Evolutionary conservation across 148 eudicot species (phyloP).

Genomic region (Chenopodium quinoa): DNA sequence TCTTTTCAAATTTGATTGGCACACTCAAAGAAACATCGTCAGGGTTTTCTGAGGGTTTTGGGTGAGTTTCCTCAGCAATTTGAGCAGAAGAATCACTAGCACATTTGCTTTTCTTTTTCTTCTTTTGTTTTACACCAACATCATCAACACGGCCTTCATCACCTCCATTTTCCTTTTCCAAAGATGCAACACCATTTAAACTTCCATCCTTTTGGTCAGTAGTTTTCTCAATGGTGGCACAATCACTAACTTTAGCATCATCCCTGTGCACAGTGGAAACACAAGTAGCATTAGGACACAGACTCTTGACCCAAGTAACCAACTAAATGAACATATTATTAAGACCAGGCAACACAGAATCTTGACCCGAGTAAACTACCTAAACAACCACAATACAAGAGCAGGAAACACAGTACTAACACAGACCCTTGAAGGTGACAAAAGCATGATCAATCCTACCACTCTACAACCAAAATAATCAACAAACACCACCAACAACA

Average conservation of each 20-base stretch:
- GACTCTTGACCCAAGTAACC: background rate
- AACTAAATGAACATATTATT: background rate
- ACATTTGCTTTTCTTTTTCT: constrained; percentile 35
- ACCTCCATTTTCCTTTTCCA: constrained; percentile 27
- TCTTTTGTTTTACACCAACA: constrained; percentile 31
- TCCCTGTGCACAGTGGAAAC: constrained; percentile 32
- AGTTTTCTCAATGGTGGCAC: constrained; percentile 30
- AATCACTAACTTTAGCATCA: constrained; percentile 19
- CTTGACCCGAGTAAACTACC: background rate
- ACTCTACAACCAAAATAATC: background rate
- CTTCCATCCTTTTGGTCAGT: constrained; percentile 5
- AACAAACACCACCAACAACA: background rate
- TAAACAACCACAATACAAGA: too few relatives aligned
- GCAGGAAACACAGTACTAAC: too few relatives aligned
- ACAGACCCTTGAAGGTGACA: background rate
- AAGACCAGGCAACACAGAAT: background rate
- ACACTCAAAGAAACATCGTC: constrained; percentile 14
- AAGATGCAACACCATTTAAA: background rate
- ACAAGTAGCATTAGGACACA: constrained; percentile 15
- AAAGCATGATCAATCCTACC: background rate
- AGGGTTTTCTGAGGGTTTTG: constrained; percentile 8
- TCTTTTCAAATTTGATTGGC: constrained; percentile 31
- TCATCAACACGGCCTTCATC: constrained; percentile 17
- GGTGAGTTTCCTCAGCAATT: constrained; percentile 19
- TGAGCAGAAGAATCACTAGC: constrained; percentile 22